These are phyloP conservation scores for Leccinum subfulvum DNA, from an alignment of 1,284 basidiomycete species.

Conservation along the genomic window DNA sequence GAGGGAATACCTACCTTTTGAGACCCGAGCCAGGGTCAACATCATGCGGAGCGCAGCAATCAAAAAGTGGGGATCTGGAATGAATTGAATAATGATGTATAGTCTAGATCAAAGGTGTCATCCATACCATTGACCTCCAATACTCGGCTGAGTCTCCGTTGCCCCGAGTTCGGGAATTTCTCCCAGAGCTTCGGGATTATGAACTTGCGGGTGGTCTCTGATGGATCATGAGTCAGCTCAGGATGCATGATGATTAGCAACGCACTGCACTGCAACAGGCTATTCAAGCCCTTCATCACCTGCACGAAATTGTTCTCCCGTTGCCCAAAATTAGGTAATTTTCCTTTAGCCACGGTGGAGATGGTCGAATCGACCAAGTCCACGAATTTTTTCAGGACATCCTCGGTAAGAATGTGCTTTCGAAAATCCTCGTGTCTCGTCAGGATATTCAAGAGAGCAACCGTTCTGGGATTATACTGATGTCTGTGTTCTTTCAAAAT, in stretches of 20 bases:
- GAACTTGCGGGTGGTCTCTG: constrained; percentile 13
- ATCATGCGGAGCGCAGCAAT: neutral
- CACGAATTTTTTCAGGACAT: constrained; percentile 18
- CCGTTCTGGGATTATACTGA: constrained; percentile 19
- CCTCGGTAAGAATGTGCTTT: constrained; percentile 12
- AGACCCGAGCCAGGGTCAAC: neutral
- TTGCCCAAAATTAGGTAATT: neutral
- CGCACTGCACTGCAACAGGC: constrained; percentile 24
- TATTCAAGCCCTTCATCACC: constrained; percentile 24
- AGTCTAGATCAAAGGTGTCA: neutral
- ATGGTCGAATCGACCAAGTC: constrained; percentile 16
- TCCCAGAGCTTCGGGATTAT: constrained; percentile 15
- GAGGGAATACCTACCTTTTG: neutral
- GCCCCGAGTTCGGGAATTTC: neutral
- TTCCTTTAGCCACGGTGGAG: neutral
- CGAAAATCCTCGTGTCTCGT: constrained; percentile 18
- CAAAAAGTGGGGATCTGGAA: neutral
- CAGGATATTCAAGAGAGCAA: constrained; percentile 24
- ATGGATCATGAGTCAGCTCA: neutral
- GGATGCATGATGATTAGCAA: neutral
- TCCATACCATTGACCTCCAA: constrained; percentile 4
- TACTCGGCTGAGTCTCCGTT: constrained; percentile 19
- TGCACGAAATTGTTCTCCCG: constrained; percentile 15
- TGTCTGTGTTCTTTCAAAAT: constrained; percentile 16
- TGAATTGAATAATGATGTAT: neutral